phyloP scores from a whole-genome alignment of 2,329 filamentous ascomycete genomes.

The Thelonectria blattea region DNA sequence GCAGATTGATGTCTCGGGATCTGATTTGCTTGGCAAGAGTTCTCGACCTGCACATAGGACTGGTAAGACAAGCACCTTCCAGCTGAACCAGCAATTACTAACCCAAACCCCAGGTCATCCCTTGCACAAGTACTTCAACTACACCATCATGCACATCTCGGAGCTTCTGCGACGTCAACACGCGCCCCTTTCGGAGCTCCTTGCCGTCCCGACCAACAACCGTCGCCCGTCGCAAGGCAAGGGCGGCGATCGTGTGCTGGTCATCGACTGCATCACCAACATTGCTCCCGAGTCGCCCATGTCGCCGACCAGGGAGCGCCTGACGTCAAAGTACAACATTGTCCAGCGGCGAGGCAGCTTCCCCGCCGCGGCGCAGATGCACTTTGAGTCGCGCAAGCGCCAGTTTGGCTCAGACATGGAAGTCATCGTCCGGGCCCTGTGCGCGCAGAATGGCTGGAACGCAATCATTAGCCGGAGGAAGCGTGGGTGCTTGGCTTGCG shows the following conservation, averaged over 20 bases:
- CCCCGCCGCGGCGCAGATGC: slow-evolving; percentile 58
- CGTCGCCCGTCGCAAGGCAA: slow-evolving; percentile 36
- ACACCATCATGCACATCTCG: slow-evolving; percentile 64
- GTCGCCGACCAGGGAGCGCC: slow-evolving; percentile 53
- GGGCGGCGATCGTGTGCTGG: slow-evolving; percentile 52
- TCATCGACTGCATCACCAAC: slow-evolving; percentile 68
- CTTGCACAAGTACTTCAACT: slow-evolving; percentile 67
- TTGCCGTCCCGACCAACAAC: slow-evolving; percentile 45
- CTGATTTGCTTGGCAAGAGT: slow-evolving; percentile 50
- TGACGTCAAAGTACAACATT: slow-evolving; percentile 41
- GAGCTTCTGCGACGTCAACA: slow-evolving; percentile 58
- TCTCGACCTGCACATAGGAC: slow-evolving; percentile 55
- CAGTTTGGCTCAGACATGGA: slow-evolving; percentile 71
- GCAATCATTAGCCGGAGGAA: slow-evolving; percentile 71
- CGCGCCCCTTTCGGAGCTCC: slow-evolving; percentile 54
- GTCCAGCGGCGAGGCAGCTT: slow-evolving; percentile 46
- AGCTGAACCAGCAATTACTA: slow-evolving; percentile 5
- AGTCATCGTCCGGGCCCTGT: slow-evolving; percentile 73
- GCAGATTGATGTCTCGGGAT: slow-evolving; percentile 59
- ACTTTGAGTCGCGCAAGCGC: slow-evolving; percentile 60
- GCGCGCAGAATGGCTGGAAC: slow-evolving; percentile 76
- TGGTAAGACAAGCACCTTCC: slow-evolving; percentile 43
- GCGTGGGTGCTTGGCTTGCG: slow-evolving; percentile 75
- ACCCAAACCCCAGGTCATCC: slow-evolving; percentile 58
- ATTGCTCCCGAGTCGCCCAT: slow-evolving; percentile 51